These are phyloP conservation scores for Ambrosia hybrid DNA, from an alignment of 140 eudicot species.

Conservation along the genomic window DNA sequence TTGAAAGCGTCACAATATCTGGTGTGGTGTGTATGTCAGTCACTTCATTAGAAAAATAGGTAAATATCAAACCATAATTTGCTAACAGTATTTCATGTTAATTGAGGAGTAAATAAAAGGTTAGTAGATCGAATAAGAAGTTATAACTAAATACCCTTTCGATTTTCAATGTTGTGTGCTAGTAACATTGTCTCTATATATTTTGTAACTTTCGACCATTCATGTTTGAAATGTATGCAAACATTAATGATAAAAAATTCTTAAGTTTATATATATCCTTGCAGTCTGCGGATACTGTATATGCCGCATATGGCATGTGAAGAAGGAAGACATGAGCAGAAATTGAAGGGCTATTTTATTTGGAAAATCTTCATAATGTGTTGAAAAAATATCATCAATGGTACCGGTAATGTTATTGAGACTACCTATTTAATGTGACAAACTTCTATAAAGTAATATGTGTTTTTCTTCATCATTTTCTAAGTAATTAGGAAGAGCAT, in stretches of 20 bases:
- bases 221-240: neutral
- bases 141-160: too few species aligned
- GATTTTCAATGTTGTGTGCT: too few species aligned
- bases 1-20: neutral
- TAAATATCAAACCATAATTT: neutral
- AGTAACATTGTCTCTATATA: too few species aligned
- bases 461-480: neutral
- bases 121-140: neutral
- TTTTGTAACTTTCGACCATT: too few species aligned
- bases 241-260: neutral
- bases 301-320: too few species aligned
- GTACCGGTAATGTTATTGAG: neutral
- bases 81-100: neutral
- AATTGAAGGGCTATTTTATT: too few species aligned
- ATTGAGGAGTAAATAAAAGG: neutral
- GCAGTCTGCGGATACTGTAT: too few species aligned
- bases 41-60: neutral
- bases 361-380: too few species aligned
- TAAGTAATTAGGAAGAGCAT: too few species aligned
- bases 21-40: neutral
- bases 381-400: neutral
- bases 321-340: too few species aligned
- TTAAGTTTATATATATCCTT: too few species aligned
- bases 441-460: neutral
- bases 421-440: neutral